Percentiles rank a stretch among this genome's conserved stretches.
phyloP scores from a whole-genome alignment of 1,284 basidiomycete genomes.

The Schizopora paradoxa region DNA sequence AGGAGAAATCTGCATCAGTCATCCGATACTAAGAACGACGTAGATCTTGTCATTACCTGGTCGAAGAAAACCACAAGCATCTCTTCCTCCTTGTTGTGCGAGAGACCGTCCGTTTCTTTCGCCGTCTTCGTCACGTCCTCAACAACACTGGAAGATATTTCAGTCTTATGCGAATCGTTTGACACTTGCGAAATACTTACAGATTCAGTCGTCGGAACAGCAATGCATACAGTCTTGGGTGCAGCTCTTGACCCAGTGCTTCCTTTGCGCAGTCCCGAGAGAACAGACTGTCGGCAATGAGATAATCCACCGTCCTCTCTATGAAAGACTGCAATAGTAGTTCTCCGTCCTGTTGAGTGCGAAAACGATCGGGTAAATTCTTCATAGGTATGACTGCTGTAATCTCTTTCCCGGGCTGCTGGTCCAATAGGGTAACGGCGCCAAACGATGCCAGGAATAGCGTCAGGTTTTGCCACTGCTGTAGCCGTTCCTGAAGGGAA shows the following conservation, averaged over 20 bases:
- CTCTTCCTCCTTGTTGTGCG: slow-evolving; percentile 46
- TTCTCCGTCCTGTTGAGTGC: slow-evolving; percentile 52
- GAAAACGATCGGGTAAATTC: slow-evolving; percentile 66
- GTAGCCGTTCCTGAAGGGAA: slow-evolving; percentile 57
- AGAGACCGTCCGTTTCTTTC: slow-evolving; percentile 16
- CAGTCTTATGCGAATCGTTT: neutral
- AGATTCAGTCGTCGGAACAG: slow-evolving; percentile 70
- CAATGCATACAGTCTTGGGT: slow-evolving; percentile 58
- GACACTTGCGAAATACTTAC: slow-evolving; percentile 39
- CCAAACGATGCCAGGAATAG: slow-evolving; percentile 76
- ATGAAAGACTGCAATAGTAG: slow-evolving; percentile 62
- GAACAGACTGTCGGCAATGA: slow-evolving; percentile 57
- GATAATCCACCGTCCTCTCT: slow-evolving; percentile 61
- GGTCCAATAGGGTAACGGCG: slow-evolving; percentile 57
- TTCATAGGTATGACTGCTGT: slow-evolving; percentile 52
- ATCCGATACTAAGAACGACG: slow-evolving; percentile 2
- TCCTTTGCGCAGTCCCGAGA: slow-evolving; percentile 75
- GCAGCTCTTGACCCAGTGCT: slow-evolving; percentile 75
- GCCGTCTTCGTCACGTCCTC: slow-evolving; percentile 34
- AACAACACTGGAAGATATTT: slow-evolving; percentile 35
- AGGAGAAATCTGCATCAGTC: slow-evolving; percentile 6
- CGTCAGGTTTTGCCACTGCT: slow-evolving; percentile 86
- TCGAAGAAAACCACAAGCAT: slow-evolving; percentile 66
- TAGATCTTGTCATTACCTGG: slow-evolving; percentile 46
- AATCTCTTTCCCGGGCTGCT: slow-evolving; percentile 44